These are phyloP conservation scores for Isatis lusitanica DNA, from an alignment of 441 rosid genomes.

Conservation along the genomic window DNA sequence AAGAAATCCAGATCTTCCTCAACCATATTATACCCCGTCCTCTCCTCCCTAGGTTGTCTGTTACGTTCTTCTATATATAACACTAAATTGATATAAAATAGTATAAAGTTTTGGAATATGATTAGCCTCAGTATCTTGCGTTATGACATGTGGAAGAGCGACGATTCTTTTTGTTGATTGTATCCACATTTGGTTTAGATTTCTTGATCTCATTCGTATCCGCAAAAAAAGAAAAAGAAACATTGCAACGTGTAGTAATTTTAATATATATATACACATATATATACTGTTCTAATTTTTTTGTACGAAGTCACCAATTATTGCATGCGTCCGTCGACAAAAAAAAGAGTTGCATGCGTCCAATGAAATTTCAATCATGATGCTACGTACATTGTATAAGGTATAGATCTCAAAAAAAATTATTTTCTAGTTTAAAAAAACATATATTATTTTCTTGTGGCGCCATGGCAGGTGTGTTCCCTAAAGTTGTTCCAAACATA, in stretches of 20 bases:
- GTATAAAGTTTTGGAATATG: background rate
- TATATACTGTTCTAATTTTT: background rate
- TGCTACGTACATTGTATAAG: constrained; percentile 4
- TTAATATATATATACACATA: too few species aligned
- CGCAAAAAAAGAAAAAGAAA: background rate
- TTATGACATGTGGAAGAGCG: constrained; percentile 3
- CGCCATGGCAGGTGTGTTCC: constrained; percentile 23
- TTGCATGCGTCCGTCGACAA: constrained; percentile 8
- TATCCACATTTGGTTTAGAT: background rate
- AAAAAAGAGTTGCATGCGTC: constrained; percentile 13
- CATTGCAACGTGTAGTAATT: constrained; percentile 8
- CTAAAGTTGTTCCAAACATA: constrained; percentile 1
- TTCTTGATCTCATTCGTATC: background rate
- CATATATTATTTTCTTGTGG: too few species aligned
- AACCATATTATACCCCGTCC: constrained; percentile 27
- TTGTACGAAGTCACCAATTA: constrained; percentile 10
- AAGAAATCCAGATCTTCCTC: constrained; percentile 34
- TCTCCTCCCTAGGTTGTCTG: constrained; percentile 16
- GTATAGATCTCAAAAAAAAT: constrained; percentile 13
- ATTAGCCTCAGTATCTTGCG: background rate
- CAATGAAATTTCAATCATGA: constrained; percentile 16
- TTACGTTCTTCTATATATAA: background rate
- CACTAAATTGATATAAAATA: background rate
- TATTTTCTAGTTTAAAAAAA: too few species aligned
- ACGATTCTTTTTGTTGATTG: constrained; percentile 10